Conservation (phyloP, 2,329 filamentous ascomycete species). For the Colletotrichum tamarilloi region DNA sequence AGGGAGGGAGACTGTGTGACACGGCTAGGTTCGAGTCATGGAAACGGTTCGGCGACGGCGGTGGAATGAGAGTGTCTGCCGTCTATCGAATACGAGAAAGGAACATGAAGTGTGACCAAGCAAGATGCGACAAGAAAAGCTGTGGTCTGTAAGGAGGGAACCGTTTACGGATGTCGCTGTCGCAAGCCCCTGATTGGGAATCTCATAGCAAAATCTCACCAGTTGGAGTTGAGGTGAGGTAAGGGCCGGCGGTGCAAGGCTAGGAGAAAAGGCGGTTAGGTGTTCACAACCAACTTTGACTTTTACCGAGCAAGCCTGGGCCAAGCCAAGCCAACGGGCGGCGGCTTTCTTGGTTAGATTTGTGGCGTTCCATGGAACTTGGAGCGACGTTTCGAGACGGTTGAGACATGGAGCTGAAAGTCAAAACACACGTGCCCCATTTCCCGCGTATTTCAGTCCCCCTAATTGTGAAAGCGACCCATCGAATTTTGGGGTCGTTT, state of each 20-base stretch:
- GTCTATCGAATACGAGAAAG: neutral
- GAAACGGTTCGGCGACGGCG: neutral
- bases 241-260: too few species aligned
- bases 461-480: neutral
- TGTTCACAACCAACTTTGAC: neutral
- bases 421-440: neutral
- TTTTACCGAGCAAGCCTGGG: neutral
- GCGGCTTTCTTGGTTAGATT: neutral
- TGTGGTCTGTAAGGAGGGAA: neutral
- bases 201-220: too few species aligned
- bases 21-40: neutral
- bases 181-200: too few species aligned
- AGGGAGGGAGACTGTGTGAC: neutral
- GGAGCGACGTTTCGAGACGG: constrained; percentile 2
- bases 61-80: neutral
- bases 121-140: neutral
- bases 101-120: neutral
- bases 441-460: neutral
- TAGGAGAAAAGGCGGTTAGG: neutral
- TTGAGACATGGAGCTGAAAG: constrained; percentile 6
- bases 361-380: neutral
- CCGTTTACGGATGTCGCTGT: neutral
- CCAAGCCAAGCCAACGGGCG: neutral
- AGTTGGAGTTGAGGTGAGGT: too few species aligned
- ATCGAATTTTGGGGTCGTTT: neutral